phyloP scores from a whole-genome alignment of 306 rosid genomes.

The Myrica gale region DNA sequence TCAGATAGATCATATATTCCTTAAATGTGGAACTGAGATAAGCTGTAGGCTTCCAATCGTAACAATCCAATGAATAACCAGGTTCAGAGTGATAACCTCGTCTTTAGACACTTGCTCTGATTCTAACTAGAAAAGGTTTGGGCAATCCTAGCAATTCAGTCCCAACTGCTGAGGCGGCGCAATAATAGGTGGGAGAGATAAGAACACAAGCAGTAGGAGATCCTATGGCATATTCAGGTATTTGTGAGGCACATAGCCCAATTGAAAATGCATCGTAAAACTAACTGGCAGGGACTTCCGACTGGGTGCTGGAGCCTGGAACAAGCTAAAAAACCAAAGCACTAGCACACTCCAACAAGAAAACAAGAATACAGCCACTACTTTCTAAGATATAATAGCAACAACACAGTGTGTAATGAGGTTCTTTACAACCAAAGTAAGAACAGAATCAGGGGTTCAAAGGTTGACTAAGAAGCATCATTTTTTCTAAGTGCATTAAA shows the following conservation, averaged over 20 bases:
- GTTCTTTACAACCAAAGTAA: not conserved
- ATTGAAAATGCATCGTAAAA: not conserved
- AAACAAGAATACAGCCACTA: not conserved
- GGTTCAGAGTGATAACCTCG: not conserved
- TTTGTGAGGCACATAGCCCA: not conserved
- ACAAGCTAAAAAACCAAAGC: not conserved
- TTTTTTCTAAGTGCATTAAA: not conserved
- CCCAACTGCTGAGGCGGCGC: too few relatives aligned
- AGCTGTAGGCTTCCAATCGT: not conserved
- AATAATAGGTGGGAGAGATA: too few relatives aligned
- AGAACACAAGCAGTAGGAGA: not conserved
- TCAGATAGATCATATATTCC: not conserved
- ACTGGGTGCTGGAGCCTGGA: not conserved
- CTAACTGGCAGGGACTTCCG: not conserved
- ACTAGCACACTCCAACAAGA: not conserved
- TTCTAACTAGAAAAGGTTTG: not conserved
- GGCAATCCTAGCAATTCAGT: not conserved
- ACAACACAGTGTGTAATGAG: too few relatives aligned
- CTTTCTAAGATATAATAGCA: not conserved
- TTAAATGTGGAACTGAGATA: not conserved
- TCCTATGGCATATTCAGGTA: not conserved
- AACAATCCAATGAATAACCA: not conserved
- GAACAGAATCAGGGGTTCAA: not conserved
- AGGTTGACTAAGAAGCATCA: not conserved
- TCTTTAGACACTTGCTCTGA: not conserved